A percentile compares a stretch with the other conserved stretches of the same genome.
Conservation (phyloP, 2,329 filamentous ascomycete genomes). For the Acephala macrosclerotiorum region DNA sequence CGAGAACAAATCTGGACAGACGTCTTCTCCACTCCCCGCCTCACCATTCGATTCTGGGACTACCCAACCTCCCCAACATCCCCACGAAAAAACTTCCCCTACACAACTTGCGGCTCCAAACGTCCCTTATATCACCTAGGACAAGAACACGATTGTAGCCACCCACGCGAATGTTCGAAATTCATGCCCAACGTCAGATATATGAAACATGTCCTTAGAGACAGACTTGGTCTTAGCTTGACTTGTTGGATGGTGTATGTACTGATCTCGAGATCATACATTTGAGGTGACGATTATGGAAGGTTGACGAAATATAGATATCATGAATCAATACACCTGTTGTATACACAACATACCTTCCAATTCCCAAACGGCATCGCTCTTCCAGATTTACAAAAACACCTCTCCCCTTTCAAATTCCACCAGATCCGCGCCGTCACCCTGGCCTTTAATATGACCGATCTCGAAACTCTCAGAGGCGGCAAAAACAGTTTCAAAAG, state of each 20-base stretch:
- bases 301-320: not conserved
- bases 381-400: not conserved
- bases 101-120: not conserved
- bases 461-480: not conserved
- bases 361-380: not conserved
- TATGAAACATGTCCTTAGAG: not conserved
- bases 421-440: not conserved
- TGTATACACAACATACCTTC: not conserved
- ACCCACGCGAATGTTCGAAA: not conserved
- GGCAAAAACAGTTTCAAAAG: not conserved
- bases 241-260: constrained; percentile 6
- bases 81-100: not conserved
- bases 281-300: not conserved
- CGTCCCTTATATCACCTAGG: not conserved
- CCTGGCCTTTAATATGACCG: not conserved
- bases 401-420: not conserved
- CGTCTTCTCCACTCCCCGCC: not conserved
- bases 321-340: not conserved
- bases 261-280: too few relatives aligned
- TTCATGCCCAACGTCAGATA: not conserved
- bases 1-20: not conserved
- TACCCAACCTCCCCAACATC: not conserved
- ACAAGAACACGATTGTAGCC: not conserved
- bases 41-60: too few relatives aligned
- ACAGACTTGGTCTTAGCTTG: not conserved